Evolutionary conservation across 352 stramenopile genomes (phyloP).

Genomic region (Phytophthora constricta): DNA sequence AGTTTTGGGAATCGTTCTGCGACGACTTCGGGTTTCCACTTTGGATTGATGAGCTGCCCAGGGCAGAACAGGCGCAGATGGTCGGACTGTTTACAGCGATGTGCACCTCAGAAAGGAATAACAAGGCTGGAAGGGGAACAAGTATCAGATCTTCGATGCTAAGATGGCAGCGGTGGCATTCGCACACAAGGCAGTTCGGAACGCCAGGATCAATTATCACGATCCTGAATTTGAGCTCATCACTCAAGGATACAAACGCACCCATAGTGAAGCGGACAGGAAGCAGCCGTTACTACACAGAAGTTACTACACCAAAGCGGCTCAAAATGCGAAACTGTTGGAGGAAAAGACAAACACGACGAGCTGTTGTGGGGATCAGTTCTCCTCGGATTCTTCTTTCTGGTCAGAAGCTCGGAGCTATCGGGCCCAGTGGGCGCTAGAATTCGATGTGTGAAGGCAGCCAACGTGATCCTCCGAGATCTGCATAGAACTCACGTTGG

Average conservation of each 20-base stretch:
- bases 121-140: slow-evolving; percentile 29
- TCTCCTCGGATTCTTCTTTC: slow-evolving; percentile 25
- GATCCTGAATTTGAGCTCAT: too few relatives aligned
- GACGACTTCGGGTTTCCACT: slow-evolving; percentile 21
- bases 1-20: slow-evolving; percentile 18
- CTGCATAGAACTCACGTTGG: neutral
- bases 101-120: slow-evolving; percentile 25
- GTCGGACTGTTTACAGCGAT: slow-evolving; percentile 29
- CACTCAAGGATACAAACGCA: too few relatives aligned
- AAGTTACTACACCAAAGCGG: too few relatives aligned
- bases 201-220: too few relatives aligned
- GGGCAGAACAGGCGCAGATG: slow-evolving; percentile 25
- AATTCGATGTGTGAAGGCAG: slow-evolving; percentile 17
- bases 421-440: too few relatives aligned
- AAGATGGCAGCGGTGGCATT: slow-evolving; percentile 35
- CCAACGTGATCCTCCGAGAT: slow-evolving; percentile 14
- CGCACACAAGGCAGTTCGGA: too few relatives aligned
- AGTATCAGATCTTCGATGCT: slow-evolving; percentile 22
- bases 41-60: slow-evolving; percentile 35
- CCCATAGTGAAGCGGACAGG: too few relatives aligned
- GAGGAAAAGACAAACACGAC: too few relatives aligned
- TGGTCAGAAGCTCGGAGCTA: slow-evolving; percentile 32
- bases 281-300: too few relatives aligned
- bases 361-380: too few relatives aligned
- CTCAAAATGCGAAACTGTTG: too few relatives aligned